A percentile compares a stretch with the other conserved stretches of the same genome.
These are phyloP conservation scores for Endoconidiophora polonica DNA, from an alignment of 2,329 filamentous ascomycete genomes.

Conservation along the genomic window DNA sequence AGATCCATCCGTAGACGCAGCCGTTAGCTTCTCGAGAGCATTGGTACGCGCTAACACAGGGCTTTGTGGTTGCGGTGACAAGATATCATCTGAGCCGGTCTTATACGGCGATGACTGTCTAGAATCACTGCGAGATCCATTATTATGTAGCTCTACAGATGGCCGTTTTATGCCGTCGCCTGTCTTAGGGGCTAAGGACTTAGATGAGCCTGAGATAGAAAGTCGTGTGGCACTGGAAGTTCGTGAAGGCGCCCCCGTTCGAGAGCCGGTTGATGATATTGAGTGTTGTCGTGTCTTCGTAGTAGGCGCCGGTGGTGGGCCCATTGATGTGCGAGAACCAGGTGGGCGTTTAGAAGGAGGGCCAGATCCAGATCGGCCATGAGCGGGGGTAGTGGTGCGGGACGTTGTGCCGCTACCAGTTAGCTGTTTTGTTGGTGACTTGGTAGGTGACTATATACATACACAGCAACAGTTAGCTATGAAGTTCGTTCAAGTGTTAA, in stretches of 20 bases:
- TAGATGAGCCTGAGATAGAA: constrained; percentile 7
- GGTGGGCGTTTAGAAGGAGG: constrained; percentile 20
- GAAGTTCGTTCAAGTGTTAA: neutral
- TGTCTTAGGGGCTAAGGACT: constrained; percentile 2
- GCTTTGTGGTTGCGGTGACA: constrained; percentile 33
- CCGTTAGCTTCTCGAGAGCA: constrained; percentile 28
- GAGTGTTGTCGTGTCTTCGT: constrained; percentile 28
- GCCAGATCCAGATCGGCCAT: constrained; percentile 21
- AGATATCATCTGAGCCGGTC: constrained; percentile 30
- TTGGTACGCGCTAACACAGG: constrained; percentile 34
- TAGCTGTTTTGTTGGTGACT: constrained; percentile 60
- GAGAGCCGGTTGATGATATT: constrained; percentile 24
- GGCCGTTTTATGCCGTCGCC: constrained; percentile 21
- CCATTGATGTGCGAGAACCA: constrained; percentile 47
- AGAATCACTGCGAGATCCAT: neutral
- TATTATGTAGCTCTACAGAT: constrained; percentile 24
- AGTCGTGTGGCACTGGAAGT: constrained; percentile 21
- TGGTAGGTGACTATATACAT: constrained; percentile 48
- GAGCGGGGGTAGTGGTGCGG: constrained; percentile 48
- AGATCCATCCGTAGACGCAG: constrained; percentile 5
- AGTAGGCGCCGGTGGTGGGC: constrained; percentile 40
- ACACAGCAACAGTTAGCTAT: neutral
- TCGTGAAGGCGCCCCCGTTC: constrained; percentile 21
- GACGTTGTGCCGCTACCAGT: constrained; percentile 35
- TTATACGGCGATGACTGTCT: constrained; percentile 23